Conservation (phyloP, 2,329 filamentous ascomycete genomes). For the Aureobasidium sp. region DNA sequence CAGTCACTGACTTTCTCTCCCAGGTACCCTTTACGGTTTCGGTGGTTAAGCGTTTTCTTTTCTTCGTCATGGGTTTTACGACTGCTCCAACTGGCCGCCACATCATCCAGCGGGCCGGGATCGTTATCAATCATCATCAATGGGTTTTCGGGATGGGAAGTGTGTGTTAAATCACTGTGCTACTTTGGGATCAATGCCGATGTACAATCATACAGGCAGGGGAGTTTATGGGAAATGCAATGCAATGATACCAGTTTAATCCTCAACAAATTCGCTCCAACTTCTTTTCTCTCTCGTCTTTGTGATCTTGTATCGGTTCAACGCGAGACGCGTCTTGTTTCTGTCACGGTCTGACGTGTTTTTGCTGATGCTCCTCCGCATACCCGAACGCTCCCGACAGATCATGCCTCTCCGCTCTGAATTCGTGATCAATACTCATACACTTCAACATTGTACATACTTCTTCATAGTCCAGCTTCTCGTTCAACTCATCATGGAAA, state of each 20-base stretch:
- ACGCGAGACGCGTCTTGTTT: background rate
- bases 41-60: slow-evolving; percentile 47
- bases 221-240: slow-evolving; percentile 19
- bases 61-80: slow-evolving; percentile 19
- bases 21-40: slow-evolving; percentile 58
- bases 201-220: slow-evolving; percentile 20
- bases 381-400: background rate
- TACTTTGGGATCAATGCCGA: slow-evolving; percentile 16
- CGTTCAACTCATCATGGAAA: background rate
- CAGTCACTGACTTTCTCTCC: slow-evolving; percentile 20
- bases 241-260: slow-evolving; percentile 19
- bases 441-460: background rate
- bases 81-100: slow-evolving; percentile 14
- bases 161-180: slow-evolving; percentile 10
- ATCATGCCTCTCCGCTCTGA: background rate
- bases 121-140: slow-evolving; percentile 17
- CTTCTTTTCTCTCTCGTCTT: background rate
- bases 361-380: no score
- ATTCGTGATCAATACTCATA: background rate
- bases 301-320: background rate
- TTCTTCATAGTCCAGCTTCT: background rate
- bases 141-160: slow-evolving; percentile 17
- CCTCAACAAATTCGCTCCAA: slow-evolving; percentile 10
- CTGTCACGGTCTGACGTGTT: background rate
- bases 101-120: slow-evolving; percentile 13